Evolutionary conservation across 2,329 filamentous ascomycete genomes (phyloP).

Genomic region (Cytospora piceicola): DNA sequence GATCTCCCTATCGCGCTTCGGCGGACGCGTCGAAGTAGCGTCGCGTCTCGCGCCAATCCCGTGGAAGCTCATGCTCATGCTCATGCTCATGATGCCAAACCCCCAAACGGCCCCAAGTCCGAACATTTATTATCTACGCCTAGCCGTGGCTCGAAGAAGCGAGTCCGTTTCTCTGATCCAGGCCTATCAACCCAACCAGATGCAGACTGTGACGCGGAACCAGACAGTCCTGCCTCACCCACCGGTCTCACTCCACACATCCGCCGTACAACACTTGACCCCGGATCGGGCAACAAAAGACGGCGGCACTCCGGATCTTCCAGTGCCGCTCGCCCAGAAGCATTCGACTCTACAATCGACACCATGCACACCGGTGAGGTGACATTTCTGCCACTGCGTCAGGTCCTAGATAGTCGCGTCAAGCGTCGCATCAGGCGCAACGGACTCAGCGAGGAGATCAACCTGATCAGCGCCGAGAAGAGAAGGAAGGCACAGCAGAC

Average conservation of each 20-base stretch:
- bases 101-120: slow-evolving; percentile 24
- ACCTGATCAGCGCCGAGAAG: slow-evolving; percentile 54
- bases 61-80: no score
- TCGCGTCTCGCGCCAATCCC: slow-evolving; percentile 28
- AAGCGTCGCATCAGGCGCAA: slow-evolving; percentile 61
- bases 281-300: slow-evolving; percentile 37
- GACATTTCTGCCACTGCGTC: slow-evolving; percentile 54
- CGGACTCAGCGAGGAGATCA: slow-evolving; percentile 62
- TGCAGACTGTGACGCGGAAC: slow-evolving; percentile 31
- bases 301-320: slow-evolving; percentile 53
- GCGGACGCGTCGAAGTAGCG: slow-evolving; percentile 53
- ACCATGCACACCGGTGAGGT: slow-evolving; percentile 43
- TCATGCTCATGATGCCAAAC: slow-evolving; percentile 27
- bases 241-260: slow-evolving; percentile 65
- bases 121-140: slow-evolving; percentile 35
- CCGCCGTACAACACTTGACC: slow-evolving; percentile 51
- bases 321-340: slow-evolving; percentile 25
- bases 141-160: slow-evolving; percentile 46
- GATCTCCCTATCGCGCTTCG: slow-evolving; percentile 60
- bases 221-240: slow-evolving; percentile 35
- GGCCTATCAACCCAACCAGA: slow-evolving; percentile 44
- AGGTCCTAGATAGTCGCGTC: slow-evolving; percentile 60
- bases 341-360: slow-evolving; percentile 29
- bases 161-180: slow-evolving; percentile 64
- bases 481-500: slow-evolving; percentile 44